phyloP scores from a whole-genome alignment of 495 filamentous ascomycete genomes.

The Alectoria sarmentosa region DNA sequence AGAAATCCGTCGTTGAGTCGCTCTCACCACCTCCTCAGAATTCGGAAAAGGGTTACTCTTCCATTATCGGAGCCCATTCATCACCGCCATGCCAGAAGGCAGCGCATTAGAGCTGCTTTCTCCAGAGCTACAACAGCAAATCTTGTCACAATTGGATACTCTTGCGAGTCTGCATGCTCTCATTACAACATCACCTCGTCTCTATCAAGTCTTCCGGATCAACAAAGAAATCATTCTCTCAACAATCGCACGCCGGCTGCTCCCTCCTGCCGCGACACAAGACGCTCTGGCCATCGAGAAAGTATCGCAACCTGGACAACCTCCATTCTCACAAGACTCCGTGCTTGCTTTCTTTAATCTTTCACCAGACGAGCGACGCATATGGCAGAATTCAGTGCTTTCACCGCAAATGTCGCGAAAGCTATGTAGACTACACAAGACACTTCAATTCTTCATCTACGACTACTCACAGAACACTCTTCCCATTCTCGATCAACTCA shows the following conservation, averaged over 20 bases:
- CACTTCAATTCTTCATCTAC: constrained; percentile 12
- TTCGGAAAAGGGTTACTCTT: too few species aligned
- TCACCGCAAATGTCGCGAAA: too few species aligned
- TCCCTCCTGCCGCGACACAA: background rate
- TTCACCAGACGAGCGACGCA: too few species aligned
- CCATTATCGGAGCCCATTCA: too few species aligned
- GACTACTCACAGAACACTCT: constrained; percentile 7
- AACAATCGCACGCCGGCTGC: background rate
- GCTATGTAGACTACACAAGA: too few species aligned
- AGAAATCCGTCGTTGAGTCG: too few species aligned
- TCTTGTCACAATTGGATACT: background rate
- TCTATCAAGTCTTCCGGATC: constrained; percentile 5
- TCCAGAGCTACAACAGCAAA: constrained; percentile 12
- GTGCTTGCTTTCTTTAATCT: background rate
- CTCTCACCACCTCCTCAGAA: too few species aligned
- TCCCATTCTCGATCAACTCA: background rate
- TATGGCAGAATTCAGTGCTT: too few species aligned
- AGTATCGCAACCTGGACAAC: background rate
- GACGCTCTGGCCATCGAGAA: background rate
- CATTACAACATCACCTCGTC: constrained; percentile 7
- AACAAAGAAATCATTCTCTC: background rate
- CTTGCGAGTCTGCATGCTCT: background rate
- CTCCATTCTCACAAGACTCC: background rate
- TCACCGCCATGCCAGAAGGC: background rate
- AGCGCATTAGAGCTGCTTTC: background rate